Evolutionary conservation across 352 stramenopile species (phyloP).

Genomic region (Globisporangium takayamanum): DNA sequence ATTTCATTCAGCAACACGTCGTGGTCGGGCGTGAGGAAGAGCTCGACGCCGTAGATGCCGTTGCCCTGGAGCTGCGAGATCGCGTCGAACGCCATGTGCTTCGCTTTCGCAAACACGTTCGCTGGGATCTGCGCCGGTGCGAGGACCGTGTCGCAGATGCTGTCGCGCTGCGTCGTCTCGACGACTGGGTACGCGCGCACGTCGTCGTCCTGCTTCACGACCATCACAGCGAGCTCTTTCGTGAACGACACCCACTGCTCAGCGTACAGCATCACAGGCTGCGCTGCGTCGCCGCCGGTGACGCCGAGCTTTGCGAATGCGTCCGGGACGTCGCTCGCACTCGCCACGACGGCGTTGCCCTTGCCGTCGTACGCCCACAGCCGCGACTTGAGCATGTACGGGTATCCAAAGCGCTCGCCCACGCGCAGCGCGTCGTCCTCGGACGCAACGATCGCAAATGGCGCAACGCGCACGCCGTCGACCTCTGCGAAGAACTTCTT

Average conservation of each 20-base stretch:
- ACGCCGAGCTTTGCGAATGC: slow-evolving; percentile 84
- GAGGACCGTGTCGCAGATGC: slow-evolving; percentile 95
- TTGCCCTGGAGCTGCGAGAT: slow-evolving; percentile 80
- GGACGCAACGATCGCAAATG: slow-evolving; percentile 47
- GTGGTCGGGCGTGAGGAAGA: slow-evolving; percentile 90
- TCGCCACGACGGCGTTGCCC: slow-evolving; percentile 93
- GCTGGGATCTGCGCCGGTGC: slow-evolving; percentile 76
- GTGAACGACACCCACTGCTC: slow-evolving; percentile 97
- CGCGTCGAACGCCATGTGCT: slow-evolving; percentile 52
- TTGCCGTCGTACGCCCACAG: slow-evolving; percentile 95
- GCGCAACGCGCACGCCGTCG: slow-evolving; percentile 39
- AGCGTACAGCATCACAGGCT: slow-evolving; percentile 70
- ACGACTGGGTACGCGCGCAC: slow-evolving; percentile 93
- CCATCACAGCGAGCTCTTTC: slow-evolving; percentile 96
- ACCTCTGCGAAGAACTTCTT: slow-evolving; percentile 85
- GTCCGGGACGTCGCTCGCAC: slow-evolving; percentile 60
- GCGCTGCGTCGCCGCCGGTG: slow-evolving; percentile 14
- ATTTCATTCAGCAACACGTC: slow-evolving; percentile 96
- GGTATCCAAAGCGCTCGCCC: slow-evolving; percentile 82
- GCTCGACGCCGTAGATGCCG: slow-evolving; percentile 96
- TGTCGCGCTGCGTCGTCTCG: slow-evolving; percentile 96
- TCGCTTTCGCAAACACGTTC: slow-evolving; percentile 34
- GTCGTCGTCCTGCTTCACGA: slow-evolving; percentile 80
- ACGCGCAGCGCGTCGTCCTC: slow-evolving; percentile 33
- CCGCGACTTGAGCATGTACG: slow-evolving; percentile 98